Evolutionary conservation across 108 stramenopile genomes (phyloP), one percentile per base, ranked within the genome.

Genomic region (Fistulifera pelliculosa): DNA sequence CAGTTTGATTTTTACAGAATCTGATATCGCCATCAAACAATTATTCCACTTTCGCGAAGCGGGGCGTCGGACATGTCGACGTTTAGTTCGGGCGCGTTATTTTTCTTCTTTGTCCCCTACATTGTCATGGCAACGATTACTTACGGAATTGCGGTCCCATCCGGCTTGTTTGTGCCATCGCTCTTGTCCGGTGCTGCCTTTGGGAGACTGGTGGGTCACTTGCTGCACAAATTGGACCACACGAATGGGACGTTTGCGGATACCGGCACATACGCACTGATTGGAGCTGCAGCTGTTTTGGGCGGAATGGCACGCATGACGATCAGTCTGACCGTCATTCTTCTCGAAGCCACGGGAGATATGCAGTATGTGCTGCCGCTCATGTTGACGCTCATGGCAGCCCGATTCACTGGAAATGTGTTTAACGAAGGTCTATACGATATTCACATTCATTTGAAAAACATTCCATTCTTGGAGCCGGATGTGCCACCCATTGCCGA

Each of bases 301-400:
- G 95, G 95, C 25, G 98, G 98, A 27, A 96, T 96, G 90, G 94
- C 96, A n/a, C 76, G 98, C 51, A 97, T 99, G 98, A 99, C 98
- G 10, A 99, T 99, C 48, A 92, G 89, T 1, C 76, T 99, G 41
- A 96, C 94, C 8, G 98, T 96, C 24, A 96, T 99, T 24, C 69
- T 99, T 7, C 61, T 99, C 38, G 96, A 99, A 62, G 94, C 96
- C 15, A 99, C 98, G 27, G 96, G 96, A 31, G 94, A 99, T 69
- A 90, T 96, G 87, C 94, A 96, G 68, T 96, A 97, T 71, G 93
- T 92, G 12, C 62, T 99, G 31, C 98, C 98, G n/a, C 79, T 99
- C 47, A 97, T 99, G 96, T 65, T 99, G 62, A 95, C 93, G 10
- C 75, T 99, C 16, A 90, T 99, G 94, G 76, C 92, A 6, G 96